phyloP scores from a whole-genome alignment of 805 yeast genomes.

The Saccharomycopsis selenospora region DNA sequence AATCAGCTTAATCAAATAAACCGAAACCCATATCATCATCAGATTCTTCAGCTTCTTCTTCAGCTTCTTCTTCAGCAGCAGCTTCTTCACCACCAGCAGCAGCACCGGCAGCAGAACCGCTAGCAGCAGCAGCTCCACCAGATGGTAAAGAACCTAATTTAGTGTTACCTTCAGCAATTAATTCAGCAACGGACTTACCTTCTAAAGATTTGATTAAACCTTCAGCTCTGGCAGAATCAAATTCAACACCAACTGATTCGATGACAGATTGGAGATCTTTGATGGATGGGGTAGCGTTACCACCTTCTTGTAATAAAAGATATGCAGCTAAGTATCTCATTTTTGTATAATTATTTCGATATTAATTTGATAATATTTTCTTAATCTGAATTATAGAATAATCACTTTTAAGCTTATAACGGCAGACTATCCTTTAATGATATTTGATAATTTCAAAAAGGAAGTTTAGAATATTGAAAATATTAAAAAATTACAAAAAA shows the following conservation, averaged over 20 bases:
- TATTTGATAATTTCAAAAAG: slow-evolving; percentile 10
- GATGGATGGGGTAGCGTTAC: slow-evolving; percentile 90
- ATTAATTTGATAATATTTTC: background rate
- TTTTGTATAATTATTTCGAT: slow-evolving; percentile 5
- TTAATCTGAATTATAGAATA: slow-evolving; percentile 40
- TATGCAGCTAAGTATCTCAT: slow-evolving; percentile 99
- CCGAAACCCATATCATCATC: slow-evolving; percentile 90
- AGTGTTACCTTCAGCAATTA: slow-evolving; percentile 90
- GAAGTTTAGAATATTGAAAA: background rate
- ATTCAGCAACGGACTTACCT: slow-evolving; percentile 86
- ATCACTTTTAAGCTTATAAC: slow-evolving; percentile 66
- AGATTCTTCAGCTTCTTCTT: slow-evolving; percentile 52
- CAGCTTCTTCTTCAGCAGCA: slow-evolving; percentile 58
- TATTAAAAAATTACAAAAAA: background rate
- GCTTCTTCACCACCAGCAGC: slow-evolving; percentile 68
- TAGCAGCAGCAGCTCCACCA: slow-evolving; percentile 92
- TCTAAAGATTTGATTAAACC: slow-evolving; percentile 77
- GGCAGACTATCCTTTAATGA: slow-evolving; percentile 74
- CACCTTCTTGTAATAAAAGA: slow-evolving; percentile 96
- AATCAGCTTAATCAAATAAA: slow-evolving; percentile 86
- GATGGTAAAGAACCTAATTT: slow-evolving; percentile 97
- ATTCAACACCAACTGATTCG: slow-evolving; percentile 93
- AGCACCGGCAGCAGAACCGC: slow-evolving; percentile 60
- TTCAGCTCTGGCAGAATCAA: slow-evolving; percentile 81
- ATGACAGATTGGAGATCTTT: slow-evolving; percentile 83